Percentiles rank a stretch among this genome's conserved stretches.
Conservation (phyloP, 2,329 filamentous ascomycete species). For the Ambrosiella cleistominuta region DNA sequence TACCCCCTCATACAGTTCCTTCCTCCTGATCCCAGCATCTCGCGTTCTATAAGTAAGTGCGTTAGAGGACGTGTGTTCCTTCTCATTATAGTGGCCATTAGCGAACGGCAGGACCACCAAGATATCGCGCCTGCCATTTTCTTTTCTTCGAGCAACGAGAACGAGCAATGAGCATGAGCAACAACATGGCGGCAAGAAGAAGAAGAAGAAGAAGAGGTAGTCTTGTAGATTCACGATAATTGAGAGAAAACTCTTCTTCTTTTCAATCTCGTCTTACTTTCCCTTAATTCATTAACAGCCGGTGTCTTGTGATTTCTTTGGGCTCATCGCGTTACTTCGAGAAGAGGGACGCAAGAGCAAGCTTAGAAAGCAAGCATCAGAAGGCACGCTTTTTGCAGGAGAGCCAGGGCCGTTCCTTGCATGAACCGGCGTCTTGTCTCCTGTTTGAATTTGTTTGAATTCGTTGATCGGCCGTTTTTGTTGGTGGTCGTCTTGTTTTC, state of each 20-base stretch:
- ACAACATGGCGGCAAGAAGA: background rate
- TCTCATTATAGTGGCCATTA: background rate
- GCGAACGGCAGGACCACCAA: background rate
- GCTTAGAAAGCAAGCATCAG: background rate
- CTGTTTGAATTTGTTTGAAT: background rate
- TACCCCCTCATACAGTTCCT: background rate
- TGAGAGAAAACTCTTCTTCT: too few relatives aligned
- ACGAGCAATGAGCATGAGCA: background rate
- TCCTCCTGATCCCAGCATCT: background rate
- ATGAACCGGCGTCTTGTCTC: background rate
- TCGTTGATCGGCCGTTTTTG: background rate
- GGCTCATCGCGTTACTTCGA: too few relatives aligned
- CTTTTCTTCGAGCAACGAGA: background rate
- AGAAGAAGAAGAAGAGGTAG: too few relatives aligned
- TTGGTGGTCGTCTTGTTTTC: background rate
- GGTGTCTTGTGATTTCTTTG: too few relatives aligned
- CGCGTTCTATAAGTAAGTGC: background rate
- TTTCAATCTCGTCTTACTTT: too few relatives aligned
- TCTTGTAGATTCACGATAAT: too few relatives aligned
- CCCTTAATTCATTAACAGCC: too few relatives aligned
- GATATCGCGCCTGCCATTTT: background rate
- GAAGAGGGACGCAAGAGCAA: background rate
- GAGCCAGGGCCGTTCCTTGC: conserved; percentile 1
- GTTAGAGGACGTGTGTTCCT: background rate
- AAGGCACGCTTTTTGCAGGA: background rate